Conservation (phyloP, 2,329 filamentous ascomycete species). For the Malbranchea zuffiana region DNA sequence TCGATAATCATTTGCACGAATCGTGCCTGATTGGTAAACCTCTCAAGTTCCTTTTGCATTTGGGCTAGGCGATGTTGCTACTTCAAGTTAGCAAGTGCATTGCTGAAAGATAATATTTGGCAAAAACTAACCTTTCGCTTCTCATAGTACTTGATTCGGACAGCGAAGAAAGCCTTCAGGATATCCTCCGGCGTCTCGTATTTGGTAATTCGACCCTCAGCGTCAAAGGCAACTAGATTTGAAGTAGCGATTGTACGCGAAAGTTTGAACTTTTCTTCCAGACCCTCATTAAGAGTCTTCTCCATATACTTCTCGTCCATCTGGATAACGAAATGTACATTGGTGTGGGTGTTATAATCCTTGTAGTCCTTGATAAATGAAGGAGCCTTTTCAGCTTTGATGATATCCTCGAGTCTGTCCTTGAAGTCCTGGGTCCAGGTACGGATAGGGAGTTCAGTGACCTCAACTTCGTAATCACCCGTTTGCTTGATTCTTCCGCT, state of each 20-base stretch:
- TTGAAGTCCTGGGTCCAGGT: conserved; percentile 99
- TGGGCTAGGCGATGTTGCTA: conserved; percentile 48
- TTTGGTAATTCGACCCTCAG: conserved; percentile 79
- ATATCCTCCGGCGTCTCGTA: conserved; percentile 90
- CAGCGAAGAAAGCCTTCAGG: conserved; percentile 79
- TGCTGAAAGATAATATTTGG: neutral
- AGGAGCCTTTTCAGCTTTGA: conserved; percentile 77
- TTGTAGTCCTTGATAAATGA: conserved; percentile 98
- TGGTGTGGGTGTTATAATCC: conserved; percentile 95
- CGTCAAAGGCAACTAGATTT: conserved; percentile 89
- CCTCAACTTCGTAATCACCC: conserved; percentile 69
- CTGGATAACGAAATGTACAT: conserved; percentile 89
- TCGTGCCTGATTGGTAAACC: conserved; percentile 79
- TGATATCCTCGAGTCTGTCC: conserved; percentile 83
- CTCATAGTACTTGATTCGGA: conserved; percentile 73
- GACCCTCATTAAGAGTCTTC: conserved; percentile 56
- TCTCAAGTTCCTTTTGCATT: conserved; percentile 56
- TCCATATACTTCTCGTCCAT: conserved; percentile 85
- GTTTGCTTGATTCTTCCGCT: conserved; percentile 68
- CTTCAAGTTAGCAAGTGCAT: conserved; percentile 16
- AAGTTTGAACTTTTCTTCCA: conserved; percentile 90
- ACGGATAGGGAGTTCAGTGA: conserved; percentile 85
- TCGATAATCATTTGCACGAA: conserved; percentile 97
- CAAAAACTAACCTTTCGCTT: conserved; percentile 57
- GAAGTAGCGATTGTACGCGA: conserved; percentile 75